Conservation (phyloP, 1,284 basidiomycete genomes). For the Cystobasidium sp. region DNA sequence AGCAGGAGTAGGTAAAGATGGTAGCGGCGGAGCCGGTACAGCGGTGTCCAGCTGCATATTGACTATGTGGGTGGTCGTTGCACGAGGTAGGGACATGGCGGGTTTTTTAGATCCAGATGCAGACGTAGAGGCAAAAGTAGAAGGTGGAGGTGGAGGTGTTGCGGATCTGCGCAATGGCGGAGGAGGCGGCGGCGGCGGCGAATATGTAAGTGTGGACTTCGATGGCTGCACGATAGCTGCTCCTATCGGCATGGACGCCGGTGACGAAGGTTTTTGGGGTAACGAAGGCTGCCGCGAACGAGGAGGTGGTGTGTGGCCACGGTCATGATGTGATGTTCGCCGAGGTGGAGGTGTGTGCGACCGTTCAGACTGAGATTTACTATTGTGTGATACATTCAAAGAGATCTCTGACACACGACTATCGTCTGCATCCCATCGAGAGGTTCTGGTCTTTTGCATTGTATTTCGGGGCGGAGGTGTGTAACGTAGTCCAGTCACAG, state of each 20-base stretch:
- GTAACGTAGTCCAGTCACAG: neutral
- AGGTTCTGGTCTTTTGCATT: constrained; percentile 2
- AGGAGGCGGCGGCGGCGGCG: constrained; percentile 24
- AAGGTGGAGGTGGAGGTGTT: constrained; percentile 1
- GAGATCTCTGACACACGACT: neutral
- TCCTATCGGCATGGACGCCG: neutral
- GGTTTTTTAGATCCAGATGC: neutral
- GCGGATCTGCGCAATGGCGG: neutral
- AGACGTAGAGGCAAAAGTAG: neutral
- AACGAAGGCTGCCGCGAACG: neutral
- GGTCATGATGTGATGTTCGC: neutral
- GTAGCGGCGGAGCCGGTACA: too few species aligned
- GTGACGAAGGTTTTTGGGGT: neutral
- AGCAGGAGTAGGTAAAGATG: too few species aligned
- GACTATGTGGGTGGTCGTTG: too few species aligned
- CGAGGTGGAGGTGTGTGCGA: constrained; percentile 20
- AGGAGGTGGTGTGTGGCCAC: neutral
- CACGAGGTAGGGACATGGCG: too few species aligned
- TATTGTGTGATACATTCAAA: neutral
- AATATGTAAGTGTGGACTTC: constrained; percentile 4
- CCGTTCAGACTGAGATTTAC: neutral
- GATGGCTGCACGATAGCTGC: neutral
- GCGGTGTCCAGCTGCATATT: too few species aligned
- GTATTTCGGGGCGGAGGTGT: constrained; percentile 4
- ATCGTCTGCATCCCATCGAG: neutral